Percentiles rank a stretch among this genome's conserved stretches.
Evolutionary conservation across 225 moss, liverwort and hornwort species (phyloP).

Genomic region (Rhytidiadelphus loreus): DNA sequence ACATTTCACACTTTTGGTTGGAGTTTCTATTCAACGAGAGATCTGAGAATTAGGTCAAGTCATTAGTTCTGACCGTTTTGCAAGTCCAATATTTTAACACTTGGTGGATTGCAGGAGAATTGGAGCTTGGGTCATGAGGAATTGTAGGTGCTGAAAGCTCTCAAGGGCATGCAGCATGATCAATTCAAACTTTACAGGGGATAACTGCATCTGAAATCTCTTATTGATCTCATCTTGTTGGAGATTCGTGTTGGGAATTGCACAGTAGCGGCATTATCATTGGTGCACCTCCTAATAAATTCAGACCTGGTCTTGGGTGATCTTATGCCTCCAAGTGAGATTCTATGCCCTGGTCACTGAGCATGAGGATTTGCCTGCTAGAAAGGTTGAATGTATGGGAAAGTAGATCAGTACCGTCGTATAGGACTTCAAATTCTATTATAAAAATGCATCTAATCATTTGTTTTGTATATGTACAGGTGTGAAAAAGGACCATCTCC

Average conservation of each 20-base stretch:
- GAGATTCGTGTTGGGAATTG: neutral
- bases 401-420: neutral
- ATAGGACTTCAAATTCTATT: neutral
- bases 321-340: neutral
- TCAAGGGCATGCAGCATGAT: neutral
- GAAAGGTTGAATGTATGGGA: neutral
- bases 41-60: neutral
- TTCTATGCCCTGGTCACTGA: neutral
- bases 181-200: neutral
- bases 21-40: neutral
- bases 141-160: neutral
- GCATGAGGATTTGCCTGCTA: neutral
- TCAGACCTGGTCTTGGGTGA: neutral
- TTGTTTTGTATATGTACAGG: neutral
- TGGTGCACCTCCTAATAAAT: neutral
- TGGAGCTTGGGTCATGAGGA: conserved; percentile 7
- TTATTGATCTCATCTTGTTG: neutral
- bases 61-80: neutral
- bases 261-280: neutral
- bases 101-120: conserved; percentile 12
- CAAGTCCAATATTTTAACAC: neutral
- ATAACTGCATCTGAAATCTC: neutral
- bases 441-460: neutral
- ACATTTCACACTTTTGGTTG: neutral
- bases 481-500: neutral